Base-by-base conservation (phyloP, 805 yeast species). In the Cyberlindnera maritima region DNA sequence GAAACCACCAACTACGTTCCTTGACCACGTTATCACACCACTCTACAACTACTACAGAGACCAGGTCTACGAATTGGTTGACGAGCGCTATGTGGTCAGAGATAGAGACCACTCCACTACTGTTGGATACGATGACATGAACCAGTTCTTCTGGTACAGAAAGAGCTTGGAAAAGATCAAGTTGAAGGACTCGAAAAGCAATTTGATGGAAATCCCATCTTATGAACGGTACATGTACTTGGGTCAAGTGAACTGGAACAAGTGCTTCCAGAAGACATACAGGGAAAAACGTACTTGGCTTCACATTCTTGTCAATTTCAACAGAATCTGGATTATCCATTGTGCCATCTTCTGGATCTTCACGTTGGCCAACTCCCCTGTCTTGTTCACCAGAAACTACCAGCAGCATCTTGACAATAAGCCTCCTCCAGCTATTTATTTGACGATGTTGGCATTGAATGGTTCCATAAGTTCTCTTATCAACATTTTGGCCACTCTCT, bases 51-150 rank as follows among this genome's bases (percentile, higher is more conserved):
- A 67, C 52, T 79, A 81, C 55, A 65, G 81, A 11, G 76, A 75
- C 47, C 85, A 81, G 58, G 67, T 76, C 3, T 83, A 75, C 55
- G 73, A 68, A 32, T 54, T 63, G 3, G 62, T 66, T 5, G 74
- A 70, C 17, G 81, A 76, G 0, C 64, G 63, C 19, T 74, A 70
- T 60, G 65, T 73, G 25, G 71, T 71, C 17, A 68, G 70, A 11
- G 84, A 80, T 50, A 76, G 72, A 46, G 92, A 85, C 59, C 92
- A 89, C 60, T 72, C 79, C 14, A 67, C 76, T 23, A 78, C 79
- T 4, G 81, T 89, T 48, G 97, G 97, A 0, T 89, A 89, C 63
- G 97, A 89, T 67, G 97, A 89, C 63, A 81, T 89, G 63, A 89
- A 89, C 61, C 96, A 89, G 59, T 69, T 85, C 33, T 89, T 89